Base-by-base conservation (phyloP, 805 yeast genomes). In the Wickerhamomyces ciferrii region DNA sequence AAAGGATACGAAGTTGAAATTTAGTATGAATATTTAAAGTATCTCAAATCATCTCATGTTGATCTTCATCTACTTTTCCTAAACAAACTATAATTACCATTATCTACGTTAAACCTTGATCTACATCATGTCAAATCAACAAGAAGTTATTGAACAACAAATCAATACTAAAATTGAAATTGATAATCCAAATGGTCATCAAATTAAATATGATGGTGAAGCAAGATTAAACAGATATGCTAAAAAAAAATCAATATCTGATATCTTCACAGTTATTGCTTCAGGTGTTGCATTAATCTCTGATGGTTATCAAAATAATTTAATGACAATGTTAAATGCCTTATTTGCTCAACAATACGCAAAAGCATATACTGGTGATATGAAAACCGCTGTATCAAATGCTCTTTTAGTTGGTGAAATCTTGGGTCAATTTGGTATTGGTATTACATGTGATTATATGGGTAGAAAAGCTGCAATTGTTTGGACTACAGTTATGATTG, bases 241-340 rank as follows among this genome's bases (percentile, higher is more conserved):
- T 11, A 52, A 53, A 45, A 60, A 59, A 50, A 64, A 60, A 47
- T 56, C 69, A 1, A 39, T 54, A 39, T 59, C 69, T 5, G 72
- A 69, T 51, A 61, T 69, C 42, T 54, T 71, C 52, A 65, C 81
- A 45, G 78, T 84, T 50, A 57, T 81, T 40, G 79, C 87, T 64
- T 71, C 58, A 21, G 92, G 94, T 14, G 82, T 79, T 52, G 94
- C 91, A 0, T 72, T 86, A 58, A 78, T 84, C 55, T 78, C 86
- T 20, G 94, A 86, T 65, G 91, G 91, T 4, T 84, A 84, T 63
- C 88, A 83, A 60, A 84, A 84, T 59, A 82, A 79, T 54, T 74
- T 83, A 51, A 83, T 84, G 87, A 76, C 87, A 4, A 81, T 83
- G 83, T 55, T 75, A 53, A 84, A 84, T 61, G 66, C 74, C 19